Evolutionary conservation across 2,329 filamentous ascomycete species (phyloP).

Genomic region (Setomelanomma holmii): DNA sequence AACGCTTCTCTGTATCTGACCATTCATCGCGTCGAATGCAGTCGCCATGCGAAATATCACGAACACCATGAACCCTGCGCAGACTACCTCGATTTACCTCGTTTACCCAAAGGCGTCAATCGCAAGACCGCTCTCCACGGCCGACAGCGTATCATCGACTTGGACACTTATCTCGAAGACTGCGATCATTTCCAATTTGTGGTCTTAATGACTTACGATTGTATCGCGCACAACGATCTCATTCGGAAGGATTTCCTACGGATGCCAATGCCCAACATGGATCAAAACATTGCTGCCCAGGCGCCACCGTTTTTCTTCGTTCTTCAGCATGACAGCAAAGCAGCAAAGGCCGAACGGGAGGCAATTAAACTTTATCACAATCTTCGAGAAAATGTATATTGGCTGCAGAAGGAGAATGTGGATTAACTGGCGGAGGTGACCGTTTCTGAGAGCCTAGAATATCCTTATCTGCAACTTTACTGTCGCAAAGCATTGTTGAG

Average conservation of each 20-base stretch:
- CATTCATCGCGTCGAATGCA: conserved; percentile 5
- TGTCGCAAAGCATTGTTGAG: not conserved
- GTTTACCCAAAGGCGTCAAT: not conserved
- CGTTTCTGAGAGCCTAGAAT: not conserved
- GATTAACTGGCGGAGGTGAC: not conserved
- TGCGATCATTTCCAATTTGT: not conserved
- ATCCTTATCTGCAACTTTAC: conserved; percentile 5
- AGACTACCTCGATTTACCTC: not conserved
- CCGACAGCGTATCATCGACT: not conserved
- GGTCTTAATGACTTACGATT: not conserved
- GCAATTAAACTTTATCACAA: not conserved
- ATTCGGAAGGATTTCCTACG: conserved; percentile 3
- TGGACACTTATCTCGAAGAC: conserved; percentile 1
- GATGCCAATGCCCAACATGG: conserved; percentile 1
- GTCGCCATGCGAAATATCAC: not conserved
- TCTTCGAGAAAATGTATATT: not conserved
- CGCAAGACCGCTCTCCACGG: conserved; percentile 1
- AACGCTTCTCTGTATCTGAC: not conserved
- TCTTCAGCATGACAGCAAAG: not conserved
- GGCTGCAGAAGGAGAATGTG: not conserved
- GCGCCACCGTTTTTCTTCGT: conserved; percentile 1
- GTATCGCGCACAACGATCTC: not conserved
- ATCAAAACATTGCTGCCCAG: not conserved
- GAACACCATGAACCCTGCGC: not conserved
- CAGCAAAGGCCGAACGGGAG: not conserved